Percentiles rank a stretch among this genome's conserved stretches.
Conservation (phyloP, 352 stramenopile genomes). For the Globisporangium echinulatum region DNA sequence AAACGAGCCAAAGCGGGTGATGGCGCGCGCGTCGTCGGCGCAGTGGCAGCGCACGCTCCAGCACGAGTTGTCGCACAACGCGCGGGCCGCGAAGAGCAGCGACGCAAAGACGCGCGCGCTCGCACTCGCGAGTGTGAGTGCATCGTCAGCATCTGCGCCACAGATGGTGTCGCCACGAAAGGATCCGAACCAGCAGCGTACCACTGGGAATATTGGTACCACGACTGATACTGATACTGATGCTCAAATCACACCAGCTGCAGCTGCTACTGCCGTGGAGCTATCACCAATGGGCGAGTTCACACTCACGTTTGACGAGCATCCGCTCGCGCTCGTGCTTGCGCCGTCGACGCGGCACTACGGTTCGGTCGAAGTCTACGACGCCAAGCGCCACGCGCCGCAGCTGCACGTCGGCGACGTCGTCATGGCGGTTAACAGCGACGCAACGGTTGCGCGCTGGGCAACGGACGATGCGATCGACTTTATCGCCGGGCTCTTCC, state of each 20-base stretch:
- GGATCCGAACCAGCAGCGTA: too few relatives aligned
- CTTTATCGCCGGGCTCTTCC: slow-evolving; percentile 30
- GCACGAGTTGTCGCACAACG: slow-evolving; percentile 46
- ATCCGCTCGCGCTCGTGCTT: slow-evolving; percentile 41
- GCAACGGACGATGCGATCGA: slow-evolving; percentile 55
- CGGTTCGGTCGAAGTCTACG: slow-evolving; percentile 67
- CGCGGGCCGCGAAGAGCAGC: slow-evolving; percentile 14
- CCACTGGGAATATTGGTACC: too few relatives aligned
- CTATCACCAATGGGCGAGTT: slow-evolving; percentile 57
- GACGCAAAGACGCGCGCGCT: slow-evolving; percentile 19
- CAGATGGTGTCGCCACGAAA: too few relatives aligned
- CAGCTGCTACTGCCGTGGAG: not conserved
- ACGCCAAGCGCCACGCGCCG: slow-evolving; percentile 38
- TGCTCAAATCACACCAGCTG: slow-evolving; percentile 3
- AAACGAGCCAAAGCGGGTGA: slow-evolving; percentile 26
- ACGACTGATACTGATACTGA: slow-evolving; percentile 1
- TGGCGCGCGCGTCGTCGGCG: slow-evolving; percentile 45
- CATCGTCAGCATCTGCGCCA: too few relatives aligned
- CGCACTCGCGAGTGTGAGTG: slow-evolving; percentile 4
- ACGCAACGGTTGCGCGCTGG: slow-evolving; percentile 34
- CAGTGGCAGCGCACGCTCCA: slow-evolving; percentile 61
- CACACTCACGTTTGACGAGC: slow-evolving; percentile 42
- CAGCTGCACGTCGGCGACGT: slow-evolving; percentile 57
- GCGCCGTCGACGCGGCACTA: slow-evolving; percentile 69
- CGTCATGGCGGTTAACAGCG: slow-evolving; percentile 58